Evolutionary conservation across 202 grass and related monocot genomes (phyloP).

Genomic region (Panicum hallii): DNA sequence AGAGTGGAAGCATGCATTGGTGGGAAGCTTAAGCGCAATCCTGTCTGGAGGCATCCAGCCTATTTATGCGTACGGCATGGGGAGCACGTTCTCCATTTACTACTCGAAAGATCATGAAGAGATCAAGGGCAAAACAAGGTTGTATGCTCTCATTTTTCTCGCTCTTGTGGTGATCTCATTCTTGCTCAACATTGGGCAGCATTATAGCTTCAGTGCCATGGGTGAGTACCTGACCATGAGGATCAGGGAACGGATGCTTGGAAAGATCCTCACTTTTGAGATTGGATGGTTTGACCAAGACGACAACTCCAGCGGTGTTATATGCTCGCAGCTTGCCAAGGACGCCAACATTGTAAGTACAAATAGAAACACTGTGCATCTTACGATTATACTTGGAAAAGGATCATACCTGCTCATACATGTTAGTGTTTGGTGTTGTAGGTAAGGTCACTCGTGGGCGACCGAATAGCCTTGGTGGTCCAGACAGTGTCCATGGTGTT

Average conservation of each 20-base stretch:
- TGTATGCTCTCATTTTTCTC: constrained; percentile 65
- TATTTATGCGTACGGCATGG: constrained; percentile 64
- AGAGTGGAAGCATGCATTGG: constrained; percentile 67
- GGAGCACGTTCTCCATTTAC: constrained; percentile 74
- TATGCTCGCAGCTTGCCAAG: constrained; percentile 77
- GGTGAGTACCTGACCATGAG: constrained; percentile 93
- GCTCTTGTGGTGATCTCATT: constrained; percentile 62
- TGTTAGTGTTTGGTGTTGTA: constrained; percentile 13
- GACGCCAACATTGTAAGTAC: constrained; percentile 74
- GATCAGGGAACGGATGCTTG: constrained; percentile 74
- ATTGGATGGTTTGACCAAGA: constrained; percentile 85
- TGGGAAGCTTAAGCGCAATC: constrained; percentile 66
- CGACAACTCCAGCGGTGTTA: constrained; percentile 71
- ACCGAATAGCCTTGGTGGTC: constrained; percentile 76
- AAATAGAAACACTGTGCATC: constrained; percentile 7
- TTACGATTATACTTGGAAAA: too few species aligned
- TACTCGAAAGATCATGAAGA: constrained; percentile 65
- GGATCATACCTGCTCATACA: not conserved
- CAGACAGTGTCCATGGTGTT: constrained; percentile 70
- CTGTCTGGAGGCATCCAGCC: constrained; percentile 78
- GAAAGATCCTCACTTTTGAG: constrained; percentile 86
- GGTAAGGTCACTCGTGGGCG: constrained; percentile 78
- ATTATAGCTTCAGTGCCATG: constrained; percentile 89
- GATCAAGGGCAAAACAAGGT: constrained; percentile 67
- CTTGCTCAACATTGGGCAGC: constrained; percentile 70